phyloP scores from a whole-genome alignment of 75 land plant species.

The Selaginella tamariscina region DNA sequence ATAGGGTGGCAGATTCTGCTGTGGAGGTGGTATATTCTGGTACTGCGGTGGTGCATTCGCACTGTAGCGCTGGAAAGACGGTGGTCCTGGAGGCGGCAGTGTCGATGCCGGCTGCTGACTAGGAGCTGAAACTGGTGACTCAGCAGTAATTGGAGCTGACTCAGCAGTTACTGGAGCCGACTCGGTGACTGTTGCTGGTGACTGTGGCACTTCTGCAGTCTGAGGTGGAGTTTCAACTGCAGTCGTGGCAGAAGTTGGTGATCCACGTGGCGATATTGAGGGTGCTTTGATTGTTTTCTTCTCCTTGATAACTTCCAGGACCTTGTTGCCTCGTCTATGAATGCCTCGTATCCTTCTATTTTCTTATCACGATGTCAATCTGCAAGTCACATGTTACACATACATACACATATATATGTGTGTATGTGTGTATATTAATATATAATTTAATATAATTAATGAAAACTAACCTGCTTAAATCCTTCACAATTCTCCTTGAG shows the following conservation, averaged over 20 bases:
- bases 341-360: background rate
- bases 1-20: background rate
- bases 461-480: background rate
- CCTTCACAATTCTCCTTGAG: constrained; percentile 1
- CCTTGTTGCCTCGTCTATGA: background rate
- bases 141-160: background rate
- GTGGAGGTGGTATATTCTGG: background rate
- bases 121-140: background rate
- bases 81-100: too few relatives aligned
- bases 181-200: background rate
- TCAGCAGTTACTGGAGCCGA: background rate
- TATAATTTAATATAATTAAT: background rate
- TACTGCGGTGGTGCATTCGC: background rate
- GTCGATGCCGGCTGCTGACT: background rate
- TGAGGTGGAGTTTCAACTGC: background rate
- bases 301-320: background rate
- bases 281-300: background rate
- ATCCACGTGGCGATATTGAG: background rate
- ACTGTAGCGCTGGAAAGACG: too few relatives aligned
- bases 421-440: too few relatives aligned
- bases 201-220: too few relatives aligned
- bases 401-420: too few relatives aligned
- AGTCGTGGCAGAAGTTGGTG: too few relatives aligned
- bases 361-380: background rate
- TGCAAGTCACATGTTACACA: background rate